These are phyloP conservation scores for Penicillium sp. DNA, from an alignment of 2,329 filamentous ascomycete species.

Conservation along the genomic window DNA sequence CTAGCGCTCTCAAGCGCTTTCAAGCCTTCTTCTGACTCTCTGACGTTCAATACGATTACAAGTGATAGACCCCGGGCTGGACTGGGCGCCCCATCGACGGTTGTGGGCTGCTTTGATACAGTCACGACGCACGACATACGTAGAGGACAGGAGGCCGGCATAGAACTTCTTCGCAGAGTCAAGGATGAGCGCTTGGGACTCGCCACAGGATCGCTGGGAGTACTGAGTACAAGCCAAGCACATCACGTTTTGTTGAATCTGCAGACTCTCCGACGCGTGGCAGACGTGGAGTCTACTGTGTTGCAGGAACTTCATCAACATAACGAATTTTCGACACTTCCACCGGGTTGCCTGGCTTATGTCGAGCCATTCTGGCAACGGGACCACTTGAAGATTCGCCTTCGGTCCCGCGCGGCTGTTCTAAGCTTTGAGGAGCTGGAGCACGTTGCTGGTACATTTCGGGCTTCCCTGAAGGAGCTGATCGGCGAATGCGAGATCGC, in stretches of 20 bases:
- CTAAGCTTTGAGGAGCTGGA: background rate
- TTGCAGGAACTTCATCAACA: background rate
- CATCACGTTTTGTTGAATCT: background rate
- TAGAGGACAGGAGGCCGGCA: background rate
- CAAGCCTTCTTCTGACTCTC: background rate
- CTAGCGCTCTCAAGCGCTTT: background rate
- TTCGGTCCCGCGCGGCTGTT: background rate
- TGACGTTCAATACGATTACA: background rate
- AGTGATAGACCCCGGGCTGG: background rate
- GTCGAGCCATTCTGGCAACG: constrained; percentile 7
- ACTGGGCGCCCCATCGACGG: background rate
- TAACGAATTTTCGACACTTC: background rate
- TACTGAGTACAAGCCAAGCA: no score
- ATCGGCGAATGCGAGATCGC: background rate
- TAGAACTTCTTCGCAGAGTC: constrained; percentile 7
- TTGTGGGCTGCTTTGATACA: constrained; percentile 11
- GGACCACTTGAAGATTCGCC: background rate
- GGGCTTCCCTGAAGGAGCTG: background rate
- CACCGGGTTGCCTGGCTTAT: background rate
- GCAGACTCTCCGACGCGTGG: background rate
- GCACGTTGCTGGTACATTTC: constrained; percentile 5
- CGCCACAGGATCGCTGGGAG: no score
- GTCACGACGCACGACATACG: background rate
- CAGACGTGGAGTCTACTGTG: background rate
- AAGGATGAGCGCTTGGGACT: constrained; percentile 1